Base-by-base conservation (phyloP, 2,329 filamentous ascomycete genomes). In the Blumeria hordei region DNA sequence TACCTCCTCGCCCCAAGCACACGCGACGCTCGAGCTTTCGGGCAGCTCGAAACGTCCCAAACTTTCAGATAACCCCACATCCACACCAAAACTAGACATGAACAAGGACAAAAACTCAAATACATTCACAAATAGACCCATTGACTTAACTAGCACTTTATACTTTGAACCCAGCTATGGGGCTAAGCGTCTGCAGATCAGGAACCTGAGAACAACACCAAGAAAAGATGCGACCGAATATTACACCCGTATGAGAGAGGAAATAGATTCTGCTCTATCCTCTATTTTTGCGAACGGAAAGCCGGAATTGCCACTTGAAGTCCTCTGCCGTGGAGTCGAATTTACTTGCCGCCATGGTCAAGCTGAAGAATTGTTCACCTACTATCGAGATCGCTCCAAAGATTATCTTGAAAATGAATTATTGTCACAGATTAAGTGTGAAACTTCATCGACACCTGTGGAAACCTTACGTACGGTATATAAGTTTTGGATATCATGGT, bases 301-400 rank as follows among this genome's bases (percentile, higher is more conserved):
- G 54, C 77, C 84, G 1, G 69, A 70, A n/a, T 72, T 77, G 58
- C 88, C 88, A n/a, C 72, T 94, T 39, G 92, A 96, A 68, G 81
- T 85, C 61, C 72, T 98, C 12, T 96, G 95, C 66, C 79, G 86
- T 52, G 86, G 85, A 4, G 86, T 94, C 1, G 92, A 98, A 72
- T 88, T 94, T 65, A 74, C 94, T 10, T 98, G 92, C 66, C 77
- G 87, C 54, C 83, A 84, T 62, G 84, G 82, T 1, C 76, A 80
- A 61, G 83, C 85, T 1, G 73, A 75, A 16, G 74, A 78, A 55
- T 69, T 95, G 55, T 84, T 81, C 62, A 71, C 75, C 43, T 74
- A 76, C 64, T 71, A 96, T 52, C 75, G 78, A 59, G 70, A 72
- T 10, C 75, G 77, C 59, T 86, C 83, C 64, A 79, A 82, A 57